These are phyloP conservation scores for Nothophoma quercina DNA, from an alignment of 2,329 filamentous ascomycete genomes.

Conservation along the genomic window DNA sequence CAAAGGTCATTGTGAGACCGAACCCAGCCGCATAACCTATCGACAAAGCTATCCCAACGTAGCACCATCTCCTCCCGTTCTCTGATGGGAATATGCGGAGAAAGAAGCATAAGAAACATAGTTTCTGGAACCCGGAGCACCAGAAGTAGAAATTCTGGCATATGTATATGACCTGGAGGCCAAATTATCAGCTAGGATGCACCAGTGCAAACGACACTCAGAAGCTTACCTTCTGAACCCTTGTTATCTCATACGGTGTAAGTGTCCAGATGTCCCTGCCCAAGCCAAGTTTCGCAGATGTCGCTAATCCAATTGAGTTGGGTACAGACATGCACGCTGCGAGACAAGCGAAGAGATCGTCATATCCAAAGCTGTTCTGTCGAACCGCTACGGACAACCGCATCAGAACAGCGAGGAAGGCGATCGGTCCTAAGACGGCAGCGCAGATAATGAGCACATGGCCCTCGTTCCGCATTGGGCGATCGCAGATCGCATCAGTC, in stretches of 20 bases:
- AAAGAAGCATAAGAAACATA: constrained; percentile 37
- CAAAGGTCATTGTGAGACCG: constrained; percentile 1
- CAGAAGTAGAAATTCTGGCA: constrained; percentile 41
- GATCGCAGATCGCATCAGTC: neutral
- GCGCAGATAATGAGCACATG: neutral
- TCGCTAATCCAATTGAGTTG: neutral
- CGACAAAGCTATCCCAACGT: constrained; percentile 16
- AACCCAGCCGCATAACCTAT: neutral
- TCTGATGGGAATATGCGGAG: constrained; percentile 36
- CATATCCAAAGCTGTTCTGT: neutral
- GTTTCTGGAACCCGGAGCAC: constrained; percentile 24
- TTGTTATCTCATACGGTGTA: constrained; percentile 48
- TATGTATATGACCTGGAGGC: constrained; percentile 20
- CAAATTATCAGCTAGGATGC: neutral
- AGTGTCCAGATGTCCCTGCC: constrained; percentile 52
- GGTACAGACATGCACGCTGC: constrained; percentile 3
- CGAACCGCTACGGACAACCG: neutral
- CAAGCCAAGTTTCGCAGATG: neutral
- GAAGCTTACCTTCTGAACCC: constrained; percentile 41
- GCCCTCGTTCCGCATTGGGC: neutral
- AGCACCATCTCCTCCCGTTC: constrained; percentile 21
- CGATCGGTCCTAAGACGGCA: neutral
- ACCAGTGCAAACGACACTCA: neutral
- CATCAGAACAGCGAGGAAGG: neutral
- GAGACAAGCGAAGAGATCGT: constrained; percentile 40